These are phyloP conservation scores for Cicer cuneatum DNA, from an alignment of 306 rosid species.

Conservation along the genomic window DNA sequence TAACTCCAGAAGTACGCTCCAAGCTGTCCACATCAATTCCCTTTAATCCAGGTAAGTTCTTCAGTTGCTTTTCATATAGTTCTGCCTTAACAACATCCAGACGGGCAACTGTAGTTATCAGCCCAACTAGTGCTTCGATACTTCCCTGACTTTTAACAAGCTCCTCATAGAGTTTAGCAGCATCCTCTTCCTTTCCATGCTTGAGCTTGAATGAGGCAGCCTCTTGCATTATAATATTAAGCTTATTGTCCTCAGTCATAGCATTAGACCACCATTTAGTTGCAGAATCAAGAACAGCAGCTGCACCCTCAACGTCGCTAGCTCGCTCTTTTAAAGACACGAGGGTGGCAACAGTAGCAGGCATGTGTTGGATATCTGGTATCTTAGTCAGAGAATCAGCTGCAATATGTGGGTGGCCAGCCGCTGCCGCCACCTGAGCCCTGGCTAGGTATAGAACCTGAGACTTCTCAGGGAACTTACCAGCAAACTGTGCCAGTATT, in stretches of 20 bases:
- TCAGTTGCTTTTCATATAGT: slow-evolving; percentile 81
- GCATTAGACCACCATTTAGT: slow-evolving; percentile 94
- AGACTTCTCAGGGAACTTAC: slow-evolving; percentile 79
- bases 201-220: slow-evolving; percentile 88
- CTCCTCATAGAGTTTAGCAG: slow-evolving; percentile 80
- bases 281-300: slow-evolving; percentile 84
- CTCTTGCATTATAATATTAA: slow-evolving; percentile 77
- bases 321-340: slow-evolving; percentile 91
- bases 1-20: slow-evolving; percentile 87
- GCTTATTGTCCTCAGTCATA: slow-evolving; percentile 87
- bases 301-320: slow-evolving; percentile 88
- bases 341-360: slow-evolving; percentile 94
- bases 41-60: slow-evolving; percentile 79
- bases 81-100: slow-evolving; percentile 89
- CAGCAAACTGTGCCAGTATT: slow-evolving; percentile 74
- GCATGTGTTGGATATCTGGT: slow-evolving; percentile 87
- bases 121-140: slow-evolving; percentile 85
- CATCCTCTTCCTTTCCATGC: slow-evolving; percentile 87
- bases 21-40: slow-evolving; percentile 82
- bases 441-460: slow-evolving; percentile 70
- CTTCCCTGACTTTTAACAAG: slow-evolving; percentile 86
- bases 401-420: slow-evolving; percentile 86
- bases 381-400: slow-evolving; percentile 85
- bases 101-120: slow-evolving; percentile 79
- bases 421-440: slow-evolving; percentile 97